Percentiles rank a stretch among this genome's conserved stretches.
Evolutionary conservation across 2,329 filamentous ascomycete species (phyloP).

Genomic region (Paracamarosporium sp.): DNA sequence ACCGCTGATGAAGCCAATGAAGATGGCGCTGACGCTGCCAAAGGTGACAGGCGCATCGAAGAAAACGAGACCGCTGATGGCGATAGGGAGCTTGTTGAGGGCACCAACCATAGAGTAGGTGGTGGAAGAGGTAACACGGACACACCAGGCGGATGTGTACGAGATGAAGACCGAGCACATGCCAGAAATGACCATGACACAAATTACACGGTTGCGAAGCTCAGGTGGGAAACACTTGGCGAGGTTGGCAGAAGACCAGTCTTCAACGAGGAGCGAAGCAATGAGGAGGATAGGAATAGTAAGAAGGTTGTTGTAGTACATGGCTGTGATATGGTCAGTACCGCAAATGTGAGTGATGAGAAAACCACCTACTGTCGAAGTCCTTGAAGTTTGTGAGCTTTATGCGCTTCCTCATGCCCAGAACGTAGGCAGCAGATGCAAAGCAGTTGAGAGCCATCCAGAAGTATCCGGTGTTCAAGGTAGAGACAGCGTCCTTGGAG

Average conservation of each 20-base stretch:
- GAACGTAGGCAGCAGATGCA: conserved; percentile 86
- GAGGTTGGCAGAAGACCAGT: conserved; percentile 90
- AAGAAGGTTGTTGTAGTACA: conserved; percentile 99
- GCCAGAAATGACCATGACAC: conserved; percentile 93
- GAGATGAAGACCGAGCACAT: conserved; percentile 96
- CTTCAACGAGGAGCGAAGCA: conserved; percentile 82
- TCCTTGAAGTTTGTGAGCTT: conserved; percentile 99
- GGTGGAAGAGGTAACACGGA: conserved; percentile 94
- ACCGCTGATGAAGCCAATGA: conserved; percentile 88
- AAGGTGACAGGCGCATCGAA: conserved; percentile 94
- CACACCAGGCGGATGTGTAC: conserved; percentile 99
- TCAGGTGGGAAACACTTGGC: conserved; percentile 86
- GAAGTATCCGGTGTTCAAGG: conserved; percentile 90
- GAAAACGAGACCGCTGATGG: conserved; percentile 89
- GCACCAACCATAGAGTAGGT: conserved; percentile 99
- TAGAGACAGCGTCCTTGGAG: conserved; percentile 79
- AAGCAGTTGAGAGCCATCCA: conserved; percentile 99
- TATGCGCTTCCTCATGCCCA: conserved; percentile 97
- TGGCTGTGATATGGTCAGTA: conserved; percentile 65
- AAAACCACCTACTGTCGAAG: conserved; percentile 81
- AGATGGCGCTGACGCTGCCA: conserved; percentile 89
- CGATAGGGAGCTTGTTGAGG: conserved; percentile 96
- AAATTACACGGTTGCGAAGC: conserved; percentile 77
- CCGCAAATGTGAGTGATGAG: conserved; percentile 18
- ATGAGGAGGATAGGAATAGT: conserved; percentile 90